A percentile compares a stretch with the other conserved stretches of the same genome.
These are phyloP conservation scores for Suhomyces sp. DNA, from an alignment of 805 yeast genomes.

Conservation along the genomic window DNA sequence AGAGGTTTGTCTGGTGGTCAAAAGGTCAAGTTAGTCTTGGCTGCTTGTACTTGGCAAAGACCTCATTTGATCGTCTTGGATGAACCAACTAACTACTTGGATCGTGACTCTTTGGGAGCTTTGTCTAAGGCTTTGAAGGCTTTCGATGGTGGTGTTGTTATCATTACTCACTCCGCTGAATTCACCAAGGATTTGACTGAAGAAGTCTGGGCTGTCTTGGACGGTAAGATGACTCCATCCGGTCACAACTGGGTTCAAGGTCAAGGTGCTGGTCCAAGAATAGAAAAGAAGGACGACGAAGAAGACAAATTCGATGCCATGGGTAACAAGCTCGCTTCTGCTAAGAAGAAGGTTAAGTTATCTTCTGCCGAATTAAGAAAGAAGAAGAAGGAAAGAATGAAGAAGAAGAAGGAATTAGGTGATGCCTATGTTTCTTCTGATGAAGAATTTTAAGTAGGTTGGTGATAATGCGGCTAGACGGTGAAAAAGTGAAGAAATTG, in stretches of 20 bases:
- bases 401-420: conserved; percentile 99
- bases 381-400: conserved; percentile 99
- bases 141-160: conserved; percentile 99
- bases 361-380: conserved; percentile 99
- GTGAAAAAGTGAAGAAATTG: not conserved
- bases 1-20: conserved; percentile 99
- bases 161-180: conserved; percentile 99
- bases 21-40: conserved; percentile 98
- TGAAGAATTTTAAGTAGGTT: conserved; percentile 58
- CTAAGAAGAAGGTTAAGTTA: conserved; percentile 95
- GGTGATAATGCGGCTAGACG: too few relatives aligned
- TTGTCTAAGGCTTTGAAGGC: conserved; percentile 97
- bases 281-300: conserved; percentile 94
- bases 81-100: conserved; percentile 99
- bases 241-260: conserved; percentile 99
- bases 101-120: conserved; percentile 99
- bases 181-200: conserved; percentile 99
- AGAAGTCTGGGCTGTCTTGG: conserved; percentile 99
- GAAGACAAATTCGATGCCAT: conserved; percentile 99
- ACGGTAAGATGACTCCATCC: conserved; percentile 99
- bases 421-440: conserved; percentile 95
- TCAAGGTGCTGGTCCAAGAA: conserved; percentile 99
- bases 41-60: conserved; percentile 99
- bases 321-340: conserved; percentile 99
- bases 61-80: conserved; percentile 99